Evolutionary conservation across 2,329 filamentous ascomycete genomes (phyloP), one percentile per base, ranked within the genome.

Genomic region (Aspergillus texensis): DNA sequence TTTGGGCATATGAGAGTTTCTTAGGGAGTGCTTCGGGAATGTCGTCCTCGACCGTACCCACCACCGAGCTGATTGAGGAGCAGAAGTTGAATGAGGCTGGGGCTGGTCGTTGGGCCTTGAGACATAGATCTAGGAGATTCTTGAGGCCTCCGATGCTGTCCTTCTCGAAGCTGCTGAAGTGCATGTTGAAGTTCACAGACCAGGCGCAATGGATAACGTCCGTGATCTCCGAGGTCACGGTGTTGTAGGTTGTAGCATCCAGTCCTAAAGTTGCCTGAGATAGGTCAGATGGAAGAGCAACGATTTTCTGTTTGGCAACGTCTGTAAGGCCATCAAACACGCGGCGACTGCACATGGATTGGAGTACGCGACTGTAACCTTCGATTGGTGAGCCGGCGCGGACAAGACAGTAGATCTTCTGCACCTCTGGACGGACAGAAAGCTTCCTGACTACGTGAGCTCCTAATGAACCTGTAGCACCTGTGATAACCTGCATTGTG

Each of bases 391-490:
- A 80, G 46, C 71, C 71, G 36, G 81, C 85, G 58, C 87, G 83
- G 30, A 89, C 80, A 4, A 89, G 79, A 71, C 87, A 88, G 70
- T 86, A 84, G 11, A 90, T 77, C 46, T 78, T 81, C 4, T 72
- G 68, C 0, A 87, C 75, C 2, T 71, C 68, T 0, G 67, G 5
- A 19, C 73, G 65, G 2, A 73, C 68, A 1, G 75, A 68, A 3
- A 88, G 76, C 26, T 81, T 72, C 34, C 81, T 71, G 1, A 87
- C 79, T 1, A 89, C 77, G 67, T 89, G 87, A 0, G 86, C 81
- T 1, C 89, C 89, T 0, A 91, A 79, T 1, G 88, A 88, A 1
- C 89, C 89, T 0, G 89, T 91, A 0, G 85, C 84, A 1, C 89
- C 89, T 0, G 89, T 91, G 4, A 91, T 73, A 1, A 87, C 76